These are phyloP conservation scores for Fonsecaea multimorphosa DNA, from an alignment of 2,329 filamentous ascomycete genomes.

Conservation along the genomic window DNA sequence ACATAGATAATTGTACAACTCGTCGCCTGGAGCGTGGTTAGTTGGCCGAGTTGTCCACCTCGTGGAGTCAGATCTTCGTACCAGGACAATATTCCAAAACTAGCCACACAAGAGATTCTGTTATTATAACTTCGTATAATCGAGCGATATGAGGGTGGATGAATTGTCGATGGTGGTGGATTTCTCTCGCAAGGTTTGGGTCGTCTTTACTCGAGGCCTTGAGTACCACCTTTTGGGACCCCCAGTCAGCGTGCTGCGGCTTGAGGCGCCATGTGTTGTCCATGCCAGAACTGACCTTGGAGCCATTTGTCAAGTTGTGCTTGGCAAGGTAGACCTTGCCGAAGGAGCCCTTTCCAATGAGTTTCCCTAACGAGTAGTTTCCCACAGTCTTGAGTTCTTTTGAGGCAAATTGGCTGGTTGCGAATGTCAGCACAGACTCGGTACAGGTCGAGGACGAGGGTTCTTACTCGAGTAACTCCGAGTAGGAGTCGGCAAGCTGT, in stretches of 20 bases:
- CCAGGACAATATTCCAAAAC: constrained; percentile 95
- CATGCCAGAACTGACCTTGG: constrained; percentile 70
- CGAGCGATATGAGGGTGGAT: constrained; percentile 96
- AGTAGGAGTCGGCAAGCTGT: constrained; percentile 95
- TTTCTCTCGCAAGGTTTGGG: constrained; percentile 92
- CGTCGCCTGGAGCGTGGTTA: constrained; percentile 71
- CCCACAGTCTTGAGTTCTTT: constrained; percentile 90
- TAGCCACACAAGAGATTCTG: constrained; percentile 92
- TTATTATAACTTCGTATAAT: constrained; percentile 97
- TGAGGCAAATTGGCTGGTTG: constrained; percentile 83
- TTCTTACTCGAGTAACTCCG: constrained; percentile 86
- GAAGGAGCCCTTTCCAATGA: constrained; percentile 98
- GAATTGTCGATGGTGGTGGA: constrained; percentile 98
- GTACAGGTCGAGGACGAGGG: constrained; percentile 1
- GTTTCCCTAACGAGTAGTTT: constrained; percentile 87
- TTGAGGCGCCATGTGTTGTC: not conserved
- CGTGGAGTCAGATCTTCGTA: constrained; percentile 51
- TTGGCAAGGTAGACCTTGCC: constrained; percentile 96
- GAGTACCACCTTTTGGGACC: constrained; percentile 76
- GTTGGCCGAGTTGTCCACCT: constrained; percentile 27
- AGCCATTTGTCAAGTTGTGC: constrained; percentile 98
- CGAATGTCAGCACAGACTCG: constrained; percentile 30
- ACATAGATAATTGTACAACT: constrained; percentile 95
- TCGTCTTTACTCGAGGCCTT: constrained; percentile 98
- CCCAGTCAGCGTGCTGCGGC: constrained; percentile 24